Conservation (phyloP, 345 rosid species). For the Camelina neglecta region DNA sequence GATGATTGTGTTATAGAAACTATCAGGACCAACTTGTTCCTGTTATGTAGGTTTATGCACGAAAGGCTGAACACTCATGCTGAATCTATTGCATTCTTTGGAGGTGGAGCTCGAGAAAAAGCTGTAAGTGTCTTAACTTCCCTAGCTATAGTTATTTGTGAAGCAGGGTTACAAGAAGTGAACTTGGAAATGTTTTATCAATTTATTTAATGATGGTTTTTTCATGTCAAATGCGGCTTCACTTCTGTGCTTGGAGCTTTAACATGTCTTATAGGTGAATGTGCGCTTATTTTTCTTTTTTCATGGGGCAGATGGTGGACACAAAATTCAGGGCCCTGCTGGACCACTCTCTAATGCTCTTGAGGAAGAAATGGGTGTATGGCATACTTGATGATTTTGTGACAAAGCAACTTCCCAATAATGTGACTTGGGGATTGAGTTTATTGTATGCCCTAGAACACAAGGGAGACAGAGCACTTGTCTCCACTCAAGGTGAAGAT, state of each 20-base stretch:
- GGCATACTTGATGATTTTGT: slow-evolving; percentile 94
- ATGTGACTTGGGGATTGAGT: slow-evolving; percentile 98
- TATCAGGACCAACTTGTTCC: slow-evolving; percentile 26
- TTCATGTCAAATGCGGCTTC: slow-evolving; percentile 25
- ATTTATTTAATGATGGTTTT: slow-evolving; percentile 6
- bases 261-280: slow-evolving; percentile 11
- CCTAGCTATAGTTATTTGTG: slow-evolving; percentile 13
- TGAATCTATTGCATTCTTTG: slow-evolving; percentile 99
- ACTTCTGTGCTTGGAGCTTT: slow-evolving; percentile 30
- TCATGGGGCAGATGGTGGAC: slow-evolving; percentile 77
- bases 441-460: slow-evolving; percentile 92
- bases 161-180: slow-evolving; percentile 20
- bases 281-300: slow-evolving; percentile 19
- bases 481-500: slow-evolving; percentile 81
- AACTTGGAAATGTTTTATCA: not conserved
- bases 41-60: slow-evolving; percentile 88
- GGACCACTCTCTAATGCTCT: slow-evolving; percentile 75
- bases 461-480: slow-evolving; percentile 82
- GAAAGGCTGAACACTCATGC: slow-evolving; percentile 97
- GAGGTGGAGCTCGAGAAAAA: slow-evolving; percentile 98
- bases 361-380: slow-evolving; percentile 90
- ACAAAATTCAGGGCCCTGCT: slow-evolving; percentile 84
- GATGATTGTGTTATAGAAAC: slow-evolving; percentile 29
- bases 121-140: slow-evolving; percentile 64
- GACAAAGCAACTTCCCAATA: slow-evolving; percentile 97